Conservation (phyloP, 148 eudicot species). For the Euryodendron excelsum region DNA sequence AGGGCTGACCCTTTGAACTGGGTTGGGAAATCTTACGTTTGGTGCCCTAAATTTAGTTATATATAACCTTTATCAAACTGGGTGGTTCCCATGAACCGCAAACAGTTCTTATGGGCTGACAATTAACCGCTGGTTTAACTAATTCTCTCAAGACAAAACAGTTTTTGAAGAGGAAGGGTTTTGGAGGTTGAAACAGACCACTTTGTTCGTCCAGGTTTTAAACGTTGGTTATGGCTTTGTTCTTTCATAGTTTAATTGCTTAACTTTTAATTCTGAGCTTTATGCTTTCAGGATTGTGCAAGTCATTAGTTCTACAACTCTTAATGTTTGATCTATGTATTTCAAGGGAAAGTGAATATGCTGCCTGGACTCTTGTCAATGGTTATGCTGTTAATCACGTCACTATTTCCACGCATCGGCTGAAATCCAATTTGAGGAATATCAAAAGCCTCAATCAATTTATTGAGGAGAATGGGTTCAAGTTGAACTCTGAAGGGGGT, state of each 20-base stretch:
- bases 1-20: too few relatives aligned
- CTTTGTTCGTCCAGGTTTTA: neutral
- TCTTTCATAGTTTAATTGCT: neutral
- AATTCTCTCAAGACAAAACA: neutral
- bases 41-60: too few relatives aligned
- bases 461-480: constrained; percentile 83
- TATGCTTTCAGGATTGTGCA: neutral
- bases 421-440: constrained; percentile 54
- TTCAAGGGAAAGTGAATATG: constrained; percentile 95
- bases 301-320: neutral
- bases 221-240: neutral
- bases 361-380: constrained; percentile 98
- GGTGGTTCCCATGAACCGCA: too few relatives aligned
- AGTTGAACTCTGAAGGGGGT: constrained; percentile 90
- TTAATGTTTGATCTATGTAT: constrained; percentile 17
- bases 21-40: too few relatives aligned
- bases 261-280: neutral
- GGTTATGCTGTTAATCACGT: constrained; percentile 92
- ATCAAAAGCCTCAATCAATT: constrained; percentile 72
- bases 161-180: neutral
- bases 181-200: neutral
- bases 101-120: too few relatives aligned
- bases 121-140: too few relatives aligned
- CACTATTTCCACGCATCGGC: constrained; percentile 79
- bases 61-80: too few relatives aligned